phyloP scores from a whole-genome alignment of 139 green algal species.

The Volvox africanus region DNA sequence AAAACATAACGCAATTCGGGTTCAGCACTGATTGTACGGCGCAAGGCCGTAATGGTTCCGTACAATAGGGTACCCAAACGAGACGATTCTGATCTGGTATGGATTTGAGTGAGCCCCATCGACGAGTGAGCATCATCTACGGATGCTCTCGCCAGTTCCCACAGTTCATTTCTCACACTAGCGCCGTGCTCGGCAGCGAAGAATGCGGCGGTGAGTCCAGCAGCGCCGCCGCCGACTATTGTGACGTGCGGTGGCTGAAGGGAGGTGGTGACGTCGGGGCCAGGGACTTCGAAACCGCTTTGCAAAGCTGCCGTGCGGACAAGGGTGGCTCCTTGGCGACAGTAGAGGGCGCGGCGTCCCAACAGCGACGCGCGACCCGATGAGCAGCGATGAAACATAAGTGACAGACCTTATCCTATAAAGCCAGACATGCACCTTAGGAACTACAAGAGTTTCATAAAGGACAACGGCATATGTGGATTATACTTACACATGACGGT shows the following conservation, averaged over 20 bases:
- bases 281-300: background rate
- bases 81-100: too few relatives aligned
- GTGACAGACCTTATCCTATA: too few relatives aligned
- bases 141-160: background rate
- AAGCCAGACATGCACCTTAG: too few relatives aligned
- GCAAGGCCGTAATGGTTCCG: too few relatives aligned
- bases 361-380: background rate
- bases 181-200: constrained; percentile 57
- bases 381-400: background rate
- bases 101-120: too few relatives aligned
- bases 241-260: constrained; percentile 10
- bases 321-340: background rate
- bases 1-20: too few relatives aligned
- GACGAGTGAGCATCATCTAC: too few relatives aligned
- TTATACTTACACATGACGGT: too few relatives aligned
- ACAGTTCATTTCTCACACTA: constrained; percentile 1
- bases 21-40: too few relatives aligned
- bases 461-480: too few relatives aligned
- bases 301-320: background rate
- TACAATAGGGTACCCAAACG: too few relatives aligned
- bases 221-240: constrained; percentile 46
- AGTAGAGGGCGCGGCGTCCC: background rate
- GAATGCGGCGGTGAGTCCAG: constrained; percentile 58
- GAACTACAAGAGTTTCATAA: too few relatives aligned
- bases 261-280: background rate